Conservation (phyloP, 2,329 filamentous ascomycete species). For the Monilinia fructigena region DNA sequence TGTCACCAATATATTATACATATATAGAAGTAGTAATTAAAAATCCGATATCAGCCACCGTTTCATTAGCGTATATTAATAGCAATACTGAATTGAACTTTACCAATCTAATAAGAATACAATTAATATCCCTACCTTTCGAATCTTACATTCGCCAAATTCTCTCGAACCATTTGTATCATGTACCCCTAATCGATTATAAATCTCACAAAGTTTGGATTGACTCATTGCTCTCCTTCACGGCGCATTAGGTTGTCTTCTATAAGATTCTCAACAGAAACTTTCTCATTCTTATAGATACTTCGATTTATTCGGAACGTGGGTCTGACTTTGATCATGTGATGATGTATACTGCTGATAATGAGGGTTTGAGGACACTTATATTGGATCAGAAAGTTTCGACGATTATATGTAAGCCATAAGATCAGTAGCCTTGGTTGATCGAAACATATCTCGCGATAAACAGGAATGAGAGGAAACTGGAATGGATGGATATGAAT, state of each 20-base stretch:
- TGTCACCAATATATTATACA: no score
- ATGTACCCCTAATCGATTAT: neutral
- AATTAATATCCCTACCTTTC: neutral
- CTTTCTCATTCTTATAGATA: neutral
- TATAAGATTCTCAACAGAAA: neutral
- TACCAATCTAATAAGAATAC: neutral
- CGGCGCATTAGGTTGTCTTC: neutral
- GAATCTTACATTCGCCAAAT: neutral
- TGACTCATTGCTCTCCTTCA: neutral
- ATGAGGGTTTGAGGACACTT: neutral
- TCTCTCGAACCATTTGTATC: neutral
- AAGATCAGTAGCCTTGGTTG: neutral
- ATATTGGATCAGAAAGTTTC: neutral
- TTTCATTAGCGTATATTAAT: no score
- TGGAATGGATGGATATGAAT: no score
- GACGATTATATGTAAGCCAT: neutral
- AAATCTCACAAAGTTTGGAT: neutral
- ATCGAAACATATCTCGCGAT: no score
- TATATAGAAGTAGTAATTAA: no score
- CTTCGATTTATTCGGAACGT: neutral
- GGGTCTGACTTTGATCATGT: neutral
- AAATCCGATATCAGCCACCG: no score
- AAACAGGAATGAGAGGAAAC: no score
- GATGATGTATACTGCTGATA: neutral
- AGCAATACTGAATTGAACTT: no score